Conservation (phyloP, 2,329 filamentous ascomycete genomes). For the Pseudocercospora pini-densiflorae region DNA sequence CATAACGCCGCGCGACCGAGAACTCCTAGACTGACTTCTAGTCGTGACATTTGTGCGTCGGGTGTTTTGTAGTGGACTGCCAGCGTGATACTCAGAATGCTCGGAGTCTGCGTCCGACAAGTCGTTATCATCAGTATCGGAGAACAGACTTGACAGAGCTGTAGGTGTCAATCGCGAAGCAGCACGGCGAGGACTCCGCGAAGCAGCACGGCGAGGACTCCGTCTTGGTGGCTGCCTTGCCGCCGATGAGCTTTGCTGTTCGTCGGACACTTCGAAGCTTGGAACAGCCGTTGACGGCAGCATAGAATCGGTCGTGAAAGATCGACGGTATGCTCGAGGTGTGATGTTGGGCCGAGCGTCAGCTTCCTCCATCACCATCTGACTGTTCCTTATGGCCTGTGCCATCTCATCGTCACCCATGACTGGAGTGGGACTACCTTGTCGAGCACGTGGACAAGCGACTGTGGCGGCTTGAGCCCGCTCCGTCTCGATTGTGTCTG, state of each 20-base stretch:
- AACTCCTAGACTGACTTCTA: conserved; percentile 1
- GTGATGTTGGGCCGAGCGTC: too few relatives aligned
- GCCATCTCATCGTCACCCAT: conserved; percentile 20
- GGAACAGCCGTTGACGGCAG: neutral
- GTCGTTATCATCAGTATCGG: neutral
- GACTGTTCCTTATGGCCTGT: conserved; percentile 14
- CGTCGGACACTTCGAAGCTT: neutral
- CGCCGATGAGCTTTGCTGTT: neutral
- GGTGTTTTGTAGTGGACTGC: neutral
- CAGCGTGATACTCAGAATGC: neutral
- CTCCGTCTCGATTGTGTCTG: conserved; percentile 16
- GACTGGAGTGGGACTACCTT: conserved; percentile 10
- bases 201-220: neutral
- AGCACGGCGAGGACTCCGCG: neutral
- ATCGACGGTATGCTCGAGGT: neutral
- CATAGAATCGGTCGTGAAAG: conserved; percentile 3
- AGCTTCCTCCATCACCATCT: neutral
- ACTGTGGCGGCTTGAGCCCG: conserved; percentile 11
- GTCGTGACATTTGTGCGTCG: conserved; percentile 8
- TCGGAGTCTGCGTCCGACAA: neutral
- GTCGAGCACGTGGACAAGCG: conserved; percentile 1
- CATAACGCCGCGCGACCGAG: neutral
- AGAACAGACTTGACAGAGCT: neutral
- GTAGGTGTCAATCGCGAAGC: neutral
- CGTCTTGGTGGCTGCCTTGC: neutral